phyloP scores from a whole-genome alignment of 805 yeast genomes.

The Candida glaebosa region DNA sequence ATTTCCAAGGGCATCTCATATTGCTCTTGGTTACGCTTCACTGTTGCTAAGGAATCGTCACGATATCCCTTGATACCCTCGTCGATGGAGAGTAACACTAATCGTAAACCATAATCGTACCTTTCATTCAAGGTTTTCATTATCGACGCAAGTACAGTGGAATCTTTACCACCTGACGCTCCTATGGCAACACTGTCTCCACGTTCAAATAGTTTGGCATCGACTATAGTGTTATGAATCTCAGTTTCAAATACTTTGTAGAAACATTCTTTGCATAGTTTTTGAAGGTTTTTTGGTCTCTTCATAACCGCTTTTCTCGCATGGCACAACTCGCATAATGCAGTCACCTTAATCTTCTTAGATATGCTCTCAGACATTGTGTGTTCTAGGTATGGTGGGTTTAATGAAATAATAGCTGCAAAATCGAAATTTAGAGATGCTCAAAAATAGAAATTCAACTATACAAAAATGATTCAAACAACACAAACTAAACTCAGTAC shows the following conservation, averaged over 20 bases:
- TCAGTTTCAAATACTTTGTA: conserved; percentile 91
- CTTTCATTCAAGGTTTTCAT: conserved; percentile 85
- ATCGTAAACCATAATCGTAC: conserved; percentile 80
- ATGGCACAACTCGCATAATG: conserved; percentile 81
- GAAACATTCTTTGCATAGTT: conserved; percentile 88
- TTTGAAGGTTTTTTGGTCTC: conserved; percentile 89
- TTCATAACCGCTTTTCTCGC: conserved; percentile 79
- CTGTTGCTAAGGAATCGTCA: conserved; percentile 96
- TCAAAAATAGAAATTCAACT: too few relatives aligned
- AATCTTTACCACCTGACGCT: conserved; percentile 98
- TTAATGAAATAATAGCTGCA: background rate
- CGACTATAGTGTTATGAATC: conserved; percentile 82
- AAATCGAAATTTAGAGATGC: background rate
- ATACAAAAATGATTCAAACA: too few relatives aligned
- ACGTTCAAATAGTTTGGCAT: conserved; percentile 61
- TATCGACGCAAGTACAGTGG: conserved; percentile 89
- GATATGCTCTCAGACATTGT: conserved; percentile 7
- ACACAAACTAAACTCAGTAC: too few relatives aligned
- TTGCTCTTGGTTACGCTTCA: conserved; percentile 85
- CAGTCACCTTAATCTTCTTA: conserved; percentile 31
- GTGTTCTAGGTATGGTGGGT: background rate
- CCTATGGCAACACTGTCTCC: conserved; percentile 96
- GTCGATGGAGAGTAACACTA: conserved; percentile 82
- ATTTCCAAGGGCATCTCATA: conserved; percentile 76
- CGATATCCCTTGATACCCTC: conserved; percentile 97